phyloP scores from a whole-genome alignment of 164 flowering plant genomes.

The Hamamelis virginiana region DNA sequence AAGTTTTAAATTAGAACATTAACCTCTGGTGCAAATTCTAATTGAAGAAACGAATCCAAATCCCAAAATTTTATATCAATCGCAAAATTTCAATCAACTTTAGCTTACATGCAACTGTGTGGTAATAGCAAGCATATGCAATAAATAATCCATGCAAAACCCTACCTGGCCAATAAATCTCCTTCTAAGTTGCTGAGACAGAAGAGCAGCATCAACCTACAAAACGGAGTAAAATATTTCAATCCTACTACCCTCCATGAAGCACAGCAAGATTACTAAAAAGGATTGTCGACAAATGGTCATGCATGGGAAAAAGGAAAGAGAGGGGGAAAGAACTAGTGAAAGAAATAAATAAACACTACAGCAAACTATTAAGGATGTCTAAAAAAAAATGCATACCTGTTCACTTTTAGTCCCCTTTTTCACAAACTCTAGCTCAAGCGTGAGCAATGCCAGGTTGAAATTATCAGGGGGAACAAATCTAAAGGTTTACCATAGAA shows the following conservation, averaged over 20 bases:
- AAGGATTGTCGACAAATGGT: neutral
- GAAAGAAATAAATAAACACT: neutral
- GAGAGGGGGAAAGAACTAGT: neutral
- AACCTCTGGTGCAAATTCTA: neutral
- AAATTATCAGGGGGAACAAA: slow-evolving; percentile 40
- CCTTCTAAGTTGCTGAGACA: slow-evolving; percentile 33
- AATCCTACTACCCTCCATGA: neutral
- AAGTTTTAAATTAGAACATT: neutral
- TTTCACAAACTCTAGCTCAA: slow-evolving; percentile 46
- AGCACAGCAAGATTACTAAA: neutral
- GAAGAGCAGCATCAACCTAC: slow-evolving; percentile 44
- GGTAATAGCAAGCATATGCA: neutral
- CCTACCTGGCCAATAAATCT: slow-evolving; percentile 38
- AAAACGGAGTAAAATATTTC: neutral
- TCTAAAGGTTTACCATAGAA: slow-evolving; percentile 14
- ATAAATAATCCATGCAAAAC: neutral
- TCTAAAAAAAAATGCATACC: slow-evolving; percentile 14
- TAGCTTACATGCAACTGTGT: neutral
- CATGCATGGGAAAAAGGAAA: neutral
- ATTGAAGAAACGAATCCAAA: neutral
- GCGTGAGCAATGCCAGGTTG: slow-evolving; percentile 36
- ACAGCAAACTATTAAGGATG: neutral
- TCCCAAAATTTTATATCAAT: neutral
- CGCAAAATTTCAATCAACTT: neutral
- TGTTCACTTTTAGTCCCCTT: slow-evolving; percentile 41